These are phyloP conservation scores for Pneumocystis wakefieldiae DNA, from an alignment of 1,139 yeast genomes.

Conservation along the genomic window DNA sequence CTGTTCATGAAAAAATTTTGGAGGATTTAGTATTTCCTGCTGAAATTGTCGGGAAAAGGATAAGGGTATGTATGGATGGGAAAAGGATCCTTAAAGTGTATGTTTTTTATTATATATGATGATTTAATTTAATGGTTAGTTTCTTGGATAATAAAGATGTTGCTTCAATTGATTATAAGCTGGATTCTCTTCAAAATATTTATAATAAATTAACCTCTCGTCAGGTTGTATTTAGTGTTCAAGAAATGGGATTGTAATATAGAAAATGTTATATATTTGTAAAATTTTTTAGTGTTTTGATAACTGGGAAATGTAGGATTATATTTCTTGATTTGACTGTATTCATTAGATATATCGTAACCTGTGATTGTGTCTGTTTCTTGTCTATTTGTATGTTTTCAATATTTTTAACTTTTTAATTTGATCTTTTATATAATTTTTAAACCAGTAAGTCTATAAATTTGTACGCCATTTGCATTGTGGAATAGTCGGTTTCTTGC, in stretches of 20 bases:
- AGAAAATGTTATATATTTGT: not conserved
- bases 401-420: not conserved
- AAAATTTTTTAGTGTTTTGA: no score
- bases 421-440: not conserved
- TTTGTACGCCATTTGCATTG: no score
- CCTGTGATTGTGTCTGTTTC: no score
- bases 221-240: slow-evolving; percentile 70
- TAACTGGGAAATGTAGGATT: no score
- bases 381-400: no score
- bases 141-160: slow-evolving; percentile 95
- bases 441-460: not conserved
- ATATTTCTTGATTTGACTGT: no score
- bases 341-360: no score
- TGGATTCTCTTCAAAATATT: slow-evolving; percentile 98
- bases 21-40: slow-evolving; percentile 99
- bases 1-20: slow-evolving; percentile 96
- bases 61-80: slow-evolving; percentile 98
- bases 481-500: not conserved
- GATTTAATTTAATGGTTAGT: slow-evolving; percentile 19
- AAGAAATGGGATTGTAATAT: not conserved
- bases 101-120: slow-evolving; percentile 2
- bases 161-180: slow-evolving; percentile 93
- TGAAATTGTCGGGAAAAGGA: slow-evolving; percentile 98
- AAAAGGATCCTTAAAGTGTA: slow-evolving; percentile 89
- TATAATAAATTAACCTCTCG: slow-evolving; percentile 98